Conservation (phyloP, 2,329 filamentous ascomycete genomes). For the Bipolaris bicolor region DNA sequence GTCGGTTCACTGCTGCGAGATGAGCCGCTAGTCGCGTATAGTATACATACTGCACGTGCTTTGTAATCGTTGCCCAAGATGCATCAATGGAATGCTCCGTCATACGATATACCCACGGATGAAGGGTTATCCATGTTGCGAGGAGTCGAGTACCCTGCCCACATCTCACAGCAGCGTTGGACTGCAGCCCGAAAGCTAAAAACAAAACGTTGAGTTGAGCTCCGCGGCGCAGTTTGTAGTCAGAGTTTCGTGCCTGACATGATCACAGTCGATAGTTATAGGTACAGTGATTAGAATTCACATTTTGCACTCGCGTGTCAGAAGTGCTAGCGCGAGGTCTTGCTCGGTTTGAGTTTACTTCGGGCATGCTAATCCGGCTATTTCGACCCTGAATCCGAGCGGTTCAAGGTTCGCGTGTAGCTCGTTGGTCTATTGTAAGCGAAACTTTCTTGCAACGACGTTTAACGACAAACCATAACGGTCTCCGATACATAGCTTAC, state of each 20-base stretch:
- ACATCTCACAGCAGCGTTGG: not conserved
- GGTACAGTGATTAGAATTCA: not conserved
- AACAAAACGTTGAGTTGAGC: slow-evolving; percentile 5
- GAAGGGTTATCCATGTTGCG: slow-evolving; percentile 5
- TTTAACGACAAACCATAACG: not conserved
- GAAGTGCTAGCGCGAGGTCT: slow-evolving; percentile 2
- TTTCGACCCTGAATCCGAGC: not conserved
- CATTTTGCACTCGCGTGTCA: not conserved
- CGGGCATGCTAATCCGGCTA: not conserved
- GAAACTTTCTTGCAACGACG: not conserved
- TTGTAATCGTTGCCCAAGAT: not conserved
- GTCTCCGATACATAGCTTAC: not conserved
- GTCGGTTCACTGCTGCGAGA: no score
- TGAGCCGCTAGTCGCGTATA: no score
- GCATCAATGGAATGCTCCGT: not conserved
- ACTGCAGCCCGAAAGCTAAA: slow-evolving; percentile 5
- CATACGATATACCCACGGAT: not conserved
- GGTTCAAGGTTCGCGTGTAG: not conserved
- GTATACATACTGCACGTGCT: not conserved
- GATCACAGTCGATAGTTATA: not conserved
- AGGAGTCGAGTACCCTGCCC: not conserved
- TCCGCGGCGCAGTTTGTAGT: not conserved
- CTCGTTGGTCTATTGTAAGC: not conserved
- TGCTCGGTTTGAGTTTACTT: not conserved
- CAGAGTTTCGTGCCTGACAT: not conserved